Evolutionary conservation across 2,329 filamentous ascomycete genomes (phyloP).

Genomic region (Nemania sp.): DNA sequence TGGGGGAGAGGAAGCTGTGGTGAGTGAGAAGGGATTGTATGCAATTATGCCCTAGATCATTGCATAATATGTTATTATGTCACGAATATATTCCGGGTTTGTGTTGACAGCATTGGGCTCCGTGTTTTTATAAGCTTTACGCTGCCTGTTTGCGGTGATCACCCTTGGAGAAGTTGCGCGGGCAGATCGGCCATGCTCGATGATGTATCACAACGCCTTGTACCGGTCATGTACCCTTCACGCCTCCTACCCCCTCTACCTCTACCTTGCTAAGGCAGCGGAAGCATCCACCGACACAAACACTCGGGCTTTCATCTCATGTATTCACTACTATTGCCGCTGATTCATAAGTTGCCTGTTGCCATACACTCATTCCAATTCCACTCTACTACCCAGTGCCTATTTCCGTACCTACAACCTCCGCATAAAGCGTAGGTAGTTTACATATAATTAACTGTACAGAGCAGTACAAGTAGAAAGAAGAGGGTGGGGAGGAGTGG

Average conservation of each 20-base stretch:
- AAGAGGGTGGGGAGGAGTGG: too few species aligned
- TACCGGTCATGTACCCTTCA: conserved; percentile 46
- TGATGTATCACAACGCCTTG: conserved; percentile 45
- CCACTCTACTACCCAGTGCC: not conserved
- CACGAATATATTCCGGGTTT: conserved; percentile 16
- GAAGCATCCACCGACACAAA: conserved; percentile 34
- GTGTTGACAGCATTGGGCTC: not conserved
- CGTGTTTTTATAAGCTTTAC: not conserved
- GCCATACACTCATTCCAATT: conserved; percentile 13
- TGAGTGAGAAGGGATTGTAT: not conserved
- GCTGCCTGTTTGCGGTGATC: too few species aligned
- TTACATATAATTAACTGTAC: too few species aligned
- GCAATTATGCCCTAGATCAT: conserved; percentile 1
- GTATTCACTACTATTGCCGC: conserved; percentile 23
- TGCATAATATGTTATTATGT: conserved; percentile 9
- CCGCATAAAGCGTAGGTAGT: too few species aligned
- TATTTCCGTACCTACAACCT: too few species aligned
- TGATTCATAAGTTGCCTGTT: conserved; percentile 34
- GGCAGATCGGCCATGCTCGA: too few species aligned
- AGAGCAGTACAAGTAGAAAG: too few species aligned
- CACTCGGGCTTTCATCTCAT: conserved; percentile 23
- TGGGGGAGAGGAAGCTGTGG: not conserved
- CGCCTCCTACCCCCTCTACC: conserved; percentile 13
- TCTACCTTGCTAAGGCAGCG: conserved; percentile 19
- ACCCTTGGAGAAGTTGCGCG: too few species aligned